Evolutionary conservation across 2,329 filamentous ascomycete species (phyloP).

Genomic region (Fusarium fujikuroi): DNA sequence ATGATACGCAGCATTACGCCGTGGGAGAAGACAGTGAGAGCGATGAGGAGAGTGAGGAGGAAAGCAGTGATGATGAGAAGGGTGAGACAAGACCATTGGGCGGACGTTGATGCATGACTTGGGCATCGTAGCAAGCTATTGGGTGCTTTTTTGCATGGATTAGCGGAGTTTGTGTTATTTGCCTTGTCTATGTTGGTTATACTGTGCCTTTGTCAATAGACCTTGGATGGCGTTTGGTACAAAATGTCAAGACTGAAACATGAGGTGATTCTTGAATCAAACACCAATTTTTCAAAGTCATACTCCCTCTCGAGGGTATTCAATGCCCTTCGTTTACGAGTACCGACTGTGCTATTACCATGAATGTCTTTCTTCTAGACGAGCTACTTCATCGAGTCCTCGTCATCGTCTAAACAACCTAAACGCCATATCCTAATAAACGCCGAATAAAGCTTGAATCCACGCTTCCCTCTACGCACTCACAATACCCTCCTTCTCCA

Average conservation of each 20-base stretch:
- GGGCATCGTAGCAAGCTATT: background rate
- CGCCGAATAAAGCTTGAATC: background rate
- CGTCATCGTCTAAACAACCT: constrained; percentile 12
- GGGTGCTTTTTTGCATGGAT: constrained; percentile 38
- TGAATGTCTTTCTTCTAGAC: constrained; percentile 5
- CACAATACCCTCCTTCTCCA: constrained; percentile 72
- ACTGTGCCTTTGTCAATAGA: constrained; percentile 30
- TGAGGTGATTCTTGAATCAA: background rate
- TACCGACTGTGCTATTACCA: background rate
- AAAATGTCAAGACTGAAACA: background rate
- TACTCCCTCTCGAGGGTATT: no score
- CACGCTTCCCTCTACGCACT: constrained; percentile 3
- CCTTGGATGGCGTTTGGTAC: constrained; percentile 34
- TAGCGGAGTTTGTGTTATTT: constrained; percentile 37
- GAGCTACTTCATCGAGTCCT: constrained; percentile 9
- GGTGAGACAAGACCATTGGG: constrained; percentile 42
- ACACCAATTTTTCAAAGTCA: background rate
- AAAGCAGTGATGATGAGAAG: constrained; percentile 50
- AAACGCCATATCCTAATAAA: constrained; percentile 40
- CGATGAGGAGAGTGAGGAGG: constrained; percentile 56
- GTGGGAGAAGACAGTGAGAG: constrained; percentile 59
- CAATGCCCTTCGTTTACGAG: background rate
- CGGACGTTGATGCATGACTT: constrained; percentile 17
- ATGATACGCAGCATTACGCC: constrained; percentile 60
- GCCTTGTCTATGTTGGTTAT: constrained; percentile 28